Conservation (phyloP, 1,284 basidiomycete genomes). For the Peniophora sp. region DNA sequence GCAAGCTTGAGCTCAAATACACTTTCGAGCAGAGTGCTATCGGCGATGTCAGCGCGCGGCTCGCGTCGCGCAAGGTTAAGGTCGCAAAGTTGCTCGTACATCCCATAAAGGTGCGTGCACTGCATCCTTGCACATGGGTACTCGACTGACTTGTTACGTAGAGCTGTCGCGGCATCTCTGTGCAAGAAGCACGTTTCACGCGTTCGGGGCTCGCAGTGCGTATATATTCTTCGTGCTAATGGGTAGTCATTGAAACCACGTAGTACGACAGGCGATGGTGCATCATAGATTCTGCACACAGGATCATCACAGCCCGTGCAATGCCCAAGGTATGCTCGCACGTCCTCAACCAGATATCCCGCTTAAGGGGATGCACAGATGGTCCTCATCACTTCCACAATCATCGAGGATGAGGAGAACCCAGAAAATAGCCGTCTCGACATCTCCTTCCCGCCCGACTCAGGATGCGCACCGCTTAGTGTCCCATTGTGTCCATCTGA, state of each 20-base stretch:
- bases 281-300: constrained; percentile 47
- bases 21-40: no score
- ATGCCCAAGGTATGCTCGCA: constrained; percentile 40
- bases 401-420: constrained; percentile 36
- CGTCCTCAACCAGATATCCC: neutral
- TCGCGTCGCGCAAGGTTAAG: no score
- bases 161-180: constrained; percentile 62
- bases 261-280: constrained; percentile 67
- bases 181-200: constrained; percentile 45
- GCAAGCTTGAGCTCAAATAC: no score
- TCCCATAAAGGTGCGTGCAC: constrained; percentile 50
- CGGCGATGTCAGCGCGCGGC: no score
- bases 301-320: constrained; percentile 59
- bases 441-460: constrained; percentile 51
- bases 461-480: constrained; percentile 44
- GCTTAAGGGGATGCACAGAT: constrained; percentile 31
- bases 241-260: neutral
- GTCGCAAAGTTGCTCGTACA: constrained; percentile 56
- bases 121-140: constrained; percentile 10
- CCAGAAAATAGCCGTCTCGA: constrained; percentile 39
- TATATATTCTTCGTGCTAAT: constrained; percentile 1
- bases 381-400: constrained; percentile 53
- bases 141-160: constrained; percentile 15
- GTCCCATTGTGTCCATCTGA: constrained; percentile 49
- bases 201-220: constrained; percentile 59